A percentile compares a stretch with the other conserved stretches of the same genome.
These are phyloP conservation scores for Neolentinus lepideus DNA, from an alignment of 1,284 basidiomycete species.

Conservation along the genomic window DNA sequence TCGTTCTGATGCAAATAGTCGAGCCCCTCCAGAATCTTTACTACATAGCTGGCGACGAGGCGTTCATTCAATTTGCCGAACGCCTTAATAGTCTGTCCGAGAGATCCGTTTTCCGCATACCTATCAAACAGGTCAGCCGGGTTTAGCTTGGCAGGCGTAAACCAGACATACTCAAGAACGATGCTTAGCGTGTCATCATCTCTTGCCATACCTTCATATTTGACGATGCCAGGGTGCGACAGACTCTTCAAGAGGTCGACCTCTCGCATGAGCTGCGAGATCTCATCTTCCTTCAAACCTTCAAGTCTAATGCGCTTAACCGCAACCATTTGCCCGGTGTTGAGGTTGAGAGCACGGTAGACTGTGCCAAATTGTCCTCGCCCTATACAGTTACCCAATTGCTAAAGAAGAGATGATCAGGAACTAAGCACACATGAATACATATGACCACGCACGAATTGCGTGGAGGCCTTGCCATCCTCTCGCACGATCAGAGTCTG, in stretches of 20 bases:
- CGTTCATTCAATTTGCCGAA: slow-evolving; percentile 90
- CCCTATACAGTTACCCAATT: slow-evolving; percentile 94
- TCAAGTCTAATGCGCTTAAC: slow-evolving; percentile 88
- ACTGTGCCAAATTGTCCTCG: slow-evolving; percentile 95
- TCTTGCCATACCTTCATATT: slow-evolving; percentile 92
- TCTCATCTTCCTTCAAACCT: slow-evolving; percentile 80
- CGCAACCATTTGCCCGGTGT: slow-evolving; percentile 90
- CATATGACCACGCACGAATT: slow-evolving; percentile 61
- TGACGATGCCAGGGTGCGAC: slow-evolving; percentile 89
- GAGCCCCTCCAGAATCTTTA: slow-evolving; percentile 90
- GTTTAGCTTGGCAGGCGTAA: slow-evolving; percentile 22
- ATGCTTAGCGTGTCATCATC: slow-evolving; percentile 86
- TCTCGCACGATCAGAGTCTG: slow-evolving; percentile 79
- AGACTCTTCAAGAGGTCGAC: slow-evolving; percentile 86
- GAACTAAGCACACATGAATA: slow-evolving; percentile 2
- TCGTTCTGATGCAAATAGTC: slow-evolving; percentile 83
- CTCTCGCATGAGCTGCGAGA: slow-evolving; percentile 84
- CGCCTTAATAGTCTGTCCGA: slow-evolving; percentile 84
- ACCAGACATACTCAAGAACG: slow-evolving; percentile 74
- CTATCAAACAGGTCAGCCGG: slow-evolving; percentile 32
- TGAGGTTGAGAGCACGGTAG: slow-evolving; percentile 88
- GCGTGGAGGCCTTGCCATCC: slow-evolving; percentile 72
- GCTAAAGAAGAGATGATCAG: slow-evolving; percentile 37
- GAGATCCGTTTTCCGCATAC: slow-evolving; percentile 90
- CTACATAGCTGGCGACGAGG: slow-evolving; percentile 84